Conservation (phyloP, 345 rosid species). For the Noccaea caerulescens region DNA sequence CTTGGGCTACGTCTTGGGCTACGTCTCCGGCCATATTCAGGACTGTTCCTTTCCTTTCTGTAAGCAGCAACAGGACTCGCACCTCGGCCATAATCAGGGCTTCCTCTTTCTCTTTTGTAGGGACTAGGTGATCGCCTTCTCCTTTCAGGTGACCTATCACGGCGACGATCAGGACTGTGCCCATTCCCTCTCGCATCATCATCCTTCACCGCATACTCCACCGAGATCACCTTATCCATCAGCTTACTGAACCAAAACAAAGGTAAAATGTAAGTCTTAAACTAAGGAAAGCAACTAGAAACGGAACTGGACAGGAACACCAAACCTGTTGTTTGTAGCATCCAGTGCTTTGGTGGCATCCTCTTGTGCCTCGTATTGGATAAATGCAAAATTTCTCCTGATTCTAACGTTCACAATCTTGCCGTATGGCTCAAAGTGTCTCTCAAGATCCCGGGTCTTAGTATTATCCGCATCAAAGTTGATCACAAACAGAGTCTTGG, state of each 20-base stretch:
- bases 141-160: slow-evolving; percentile 79
- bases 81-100: slow-evolving; percentile 94
- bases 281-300: slow-evolving; percentile 4
- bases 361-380: slow-evolving; percentile 83
- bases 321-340: slow-evolving; percentile 79
- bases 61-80: slow-evolving; percentile 62
- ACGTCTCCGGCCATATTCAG: slow-evolving; percentile 62
- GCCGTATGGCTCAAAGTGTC: slow-evolving; percentile 92
- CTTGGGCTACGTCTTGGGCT: slow-evolving; percentile 53
- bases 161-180: slow-evolving; percentile 70
- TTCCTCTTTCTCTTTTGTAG: slow-evolving; percentile 78
- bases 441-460: slow-evolving; percentile 87
- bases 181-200: slow-evolving; percentile 80
- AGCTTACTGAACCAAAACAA: slow-evolving; percentile 71
- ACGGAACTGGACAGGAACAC: slow-evolving; percentile 3
- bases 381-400: slow-evolving; percentile 95
- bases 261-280: neutral
- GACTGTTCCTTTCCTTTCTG: slow-evolving; percentile 70
- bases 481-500: slow-evolving; percentile 92
- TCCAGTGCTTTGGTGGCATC: slow-evolving; percentile 90
- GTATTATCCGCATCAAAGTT: slow-evolving; percentile 89
- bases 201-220: slow-evolving; percentile 92
- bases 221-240: slow-evolving; percentile 84
- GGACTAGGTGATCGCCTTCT: slow-evolving; percentile 84
- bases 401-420: slow-evolving; percentile 88